Base-by-base conservation (phyloP, 2,329 filamentous ascomycete species). In the Aspergillus aculeatus region DNA sequence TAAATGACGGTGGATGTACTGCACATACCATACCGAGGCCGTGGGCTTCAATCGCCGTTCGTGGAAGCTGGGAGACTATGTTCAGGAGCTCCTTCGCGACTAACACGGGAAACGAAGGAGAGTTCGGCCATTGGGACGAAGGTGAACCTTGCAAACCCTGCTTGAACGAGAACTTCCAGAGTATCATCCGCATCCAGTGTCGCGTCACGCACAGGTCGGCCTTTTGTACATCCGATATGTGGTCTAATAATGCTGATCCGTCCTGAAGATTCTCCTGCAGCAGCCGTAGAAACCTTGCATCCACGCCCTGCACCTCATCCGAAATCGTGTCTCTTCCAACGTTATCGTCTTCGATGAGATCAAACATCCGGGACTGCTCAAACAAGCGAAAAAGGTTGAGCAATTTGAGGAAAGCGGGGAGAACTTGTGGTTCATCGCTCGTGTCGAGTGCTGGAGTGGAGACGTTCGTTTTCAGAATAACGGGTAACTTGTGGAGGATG, bases 361-460 rank as follows among this genome's bases (percentile, higher is more conserved):
- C 78, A 35, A 83, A 82, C 47, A 80, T 79, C 0, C 78, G 76
- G 0, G 80, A 81, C 50, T 81, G 77, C 48, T 83, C 81, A 50
- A 83, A 82, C 1, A 78, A 75, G 73, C 80, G 81, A 60, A 83
- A 83, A 0, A 83, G 71, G 52, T 79, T 76, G 7, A 82, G 78
- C 1, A 83, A 71, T 59, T 82, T 81, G 14, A 79, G 72, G 56
- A 83, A 83, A 1, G 80, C 80, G 0, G 81, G 81, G 1, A 83
- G 66, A 2, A 83, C 73, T 44, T 80, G 73, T 2, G 74, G 73
- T 16, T 78, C 74, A 50, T 80, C 78, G 24, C 80, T 74, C 5
- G 69, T 69, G 62, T 69, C 73, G 5, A 75, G 69, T 6, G 66
- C 74, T 26, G 68, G 80, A 38, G 75, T 77, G 58, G 68, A 66